Evolutionary conservation across 345 rosid genomes (phyloP).

Genomic region (Melaleuca quinquenervia): DNA sequence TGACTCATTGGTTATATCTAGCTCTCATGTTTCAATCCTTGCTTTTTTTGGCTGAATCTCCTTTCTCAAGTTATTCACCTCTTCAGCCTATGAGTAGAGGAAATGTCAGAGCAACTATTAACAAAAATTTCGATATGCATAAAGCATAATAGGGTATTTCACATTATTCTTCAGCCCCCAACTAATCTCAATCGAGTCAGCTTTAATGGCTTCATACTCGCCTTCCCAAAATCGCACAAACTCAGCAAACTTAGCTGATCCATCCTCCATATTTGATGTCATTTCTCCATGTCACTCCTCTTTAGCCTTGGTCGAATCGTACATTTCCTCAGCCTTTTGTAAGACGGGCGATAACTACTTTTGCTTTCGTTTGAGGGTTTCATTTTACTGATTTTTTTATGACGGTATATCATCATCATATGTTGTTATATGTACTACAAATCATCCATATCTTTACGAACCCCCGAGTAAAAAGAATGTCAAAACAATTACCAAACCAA

Average conservation of each 20-base stretch:
- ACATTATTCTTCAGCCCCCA: too few relatives aligned
- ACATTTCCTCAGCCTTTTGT: constrained; percentile 78
- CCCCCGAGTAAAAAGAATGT: constrained; percentile 22
- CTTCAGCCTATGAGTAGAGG: background rate
- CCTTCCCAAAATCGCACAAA: background rate
- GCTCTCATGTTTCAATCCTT: constrained; percentile 77
- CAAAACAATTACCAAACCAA: background rate
- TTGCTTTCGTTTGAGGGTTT: constrained; percentile 55
- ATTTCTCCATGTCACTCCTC: constrained; percentile 67
- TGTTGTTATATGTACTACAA: constrained; percentile 53
- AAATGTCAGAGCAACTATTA: background rate
- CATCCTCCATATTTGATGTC: background rate
- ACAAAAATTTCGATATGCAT: background rate
- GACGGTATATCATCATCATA: constrained; percentile 49
- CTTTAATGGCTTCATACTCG: background rate
- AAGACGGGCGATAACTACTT: constrained; percentile 64
- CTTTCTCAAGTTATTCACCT: constrained; percentile 37
- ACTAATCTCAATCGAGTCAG: background rate
- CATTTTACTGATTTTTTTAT: constrained; percentile 62
- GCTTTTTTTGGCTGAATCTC: constrained; percentile 59
- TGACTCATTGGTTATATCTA: constrained; percentile 61
- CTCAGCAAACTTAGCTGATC: background rate
- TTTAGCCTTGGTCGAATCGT: constrained; percentile 75
- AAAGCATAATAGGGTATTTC: background rate
- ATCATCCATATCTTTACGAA: constrained; percentile 77